A percentile compares a stretch with the other conserved stretches of the same genome.
phyloP scores from a whole-genome alignment of 2,329 filamentous ascomycete genomes.

The Fusarium liriodendri region DNA sequence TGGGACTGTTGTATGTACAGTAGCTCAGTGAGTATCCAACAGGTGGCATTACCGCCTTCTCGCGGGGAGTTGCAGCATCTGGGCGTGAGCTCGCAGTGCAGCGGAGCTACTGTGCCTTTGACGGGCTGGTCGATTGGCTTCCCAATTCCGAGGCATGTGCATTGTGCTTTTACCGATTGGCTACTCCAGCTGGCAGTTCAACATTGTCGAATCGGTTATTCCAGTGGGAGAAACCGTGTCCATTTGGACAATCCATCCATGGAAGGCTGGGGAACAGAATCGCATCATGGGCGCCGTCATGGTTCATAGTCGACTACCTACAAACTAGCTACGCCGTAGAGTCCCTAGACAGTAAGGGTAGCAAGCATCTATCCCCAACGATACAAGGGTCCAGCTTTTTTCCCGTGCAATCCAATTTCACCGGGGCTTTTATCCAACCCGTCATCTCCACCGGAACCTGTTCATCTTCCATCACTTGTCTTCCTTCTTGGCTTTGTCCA shows the following conservation, averaged over 20 bases:
- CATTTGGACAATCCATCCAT: background rate
- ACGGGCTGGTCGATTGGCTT: conserved; percentile 6
- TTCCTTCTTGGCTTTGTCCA: conserved; percentile 10
- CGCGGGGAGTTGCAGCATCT: conserved; percentile 4
- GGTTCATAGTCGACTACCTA: background rate
- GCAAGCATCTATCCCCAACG: conserved; percentile 36
- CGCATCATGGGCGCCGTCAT: background rate
- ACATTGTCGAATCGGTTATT: background rate
- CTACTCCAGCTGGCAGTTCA: background rate
- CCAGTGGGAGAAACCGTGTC: conserved; percentile 9
- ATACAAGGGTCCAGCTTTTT: conserved; percentile 40
- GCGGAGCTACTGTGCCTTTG: conserved; percentile 5
- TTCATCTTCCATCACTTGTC: conserved; percentile 33
- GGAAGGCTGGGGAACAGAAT: background rate
- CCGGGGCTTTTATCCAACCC: conserved; percentile 35
- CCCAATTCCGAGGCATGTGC: conserved; percentile 21
- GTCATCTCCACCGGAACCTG: conserved; percentile 38
- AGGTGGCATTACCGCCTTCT: conserved; percentile 23
- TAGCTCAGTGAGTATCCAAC: conserved; percentile 1
- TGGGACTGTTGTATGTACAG: background rate
- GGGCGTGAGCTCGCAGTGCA: background rate
- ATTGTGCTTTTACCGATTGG: conserved; percentile 17
- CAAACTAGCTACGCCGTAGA: background rate
- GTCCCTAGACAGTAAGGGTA: background rate
- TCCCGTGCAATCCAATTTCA: conserved; percentile 40